Evolutionary conservation across 192 early-diverging fungal genomes (phyloP).

Genomic region (Coemansia biformis): DNA sequence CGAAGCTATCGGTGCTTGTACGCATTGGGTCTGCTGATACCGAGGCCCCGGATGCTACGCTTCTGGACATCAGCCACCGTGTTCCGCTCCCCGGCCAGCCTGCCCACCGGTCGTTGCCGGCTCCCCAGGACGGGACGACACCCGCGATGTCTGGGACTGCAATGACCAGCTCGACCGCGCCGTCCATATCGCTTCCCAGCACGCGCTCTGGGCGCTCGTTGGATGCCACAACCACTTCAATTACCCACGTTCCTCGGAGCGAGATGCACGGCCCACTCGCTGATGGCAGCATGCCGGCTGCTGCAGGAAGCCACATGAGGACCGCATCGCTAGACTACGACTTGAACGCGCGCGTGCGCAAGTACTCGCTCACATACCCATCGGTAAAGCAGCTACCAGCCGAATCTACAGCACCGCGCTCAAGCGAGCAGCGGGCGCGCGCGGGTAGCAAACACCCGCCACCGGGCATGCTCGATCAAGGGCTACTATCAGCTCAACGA

Average conservation of each 20-base stretch:
- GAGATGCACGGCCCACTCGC: not conserved
- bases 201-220: constrained; percentile 8
- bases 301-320: constrained; percentile 9
- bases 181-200: constrained; percentile 3
- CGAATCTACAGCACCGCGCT: not conserved
- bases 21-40: not conserved
- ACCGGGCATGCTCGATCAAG: constrained; percentile 1
- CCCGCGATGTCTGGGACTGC: not conserved
- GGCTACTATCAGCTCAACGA: constrained; percentile 5
- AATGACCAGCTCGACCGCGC: not conserved
- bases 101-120: no score
- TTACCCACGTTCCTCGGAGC: not conserved
- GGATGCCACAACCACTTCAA: no score
- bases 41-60: not conserved
- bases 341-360: constrained; percentile 4
- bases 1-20: not conserved
- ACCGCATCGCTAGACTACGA: constrained; percentile 16
- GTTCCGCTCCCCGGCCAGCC: constrained; percentile 1
- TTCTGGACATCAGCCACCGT: constrained; percentile 3
- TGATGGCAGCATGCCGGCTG: no score
- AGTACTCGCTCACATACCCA: constrained; percentile 7
- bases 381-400: not conserved
- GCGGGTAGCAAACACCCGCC: constrained; percentile 1
- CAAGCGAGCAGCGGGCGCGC: constrained; percentile 1
- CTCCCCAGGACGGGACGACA: not conserved